These are phyloP conservation scores for Hymenoscyphus scutula DNA, from an alignment of 2,329 filamentous ascomycete species.

Conservation along the genomic window DNA sequence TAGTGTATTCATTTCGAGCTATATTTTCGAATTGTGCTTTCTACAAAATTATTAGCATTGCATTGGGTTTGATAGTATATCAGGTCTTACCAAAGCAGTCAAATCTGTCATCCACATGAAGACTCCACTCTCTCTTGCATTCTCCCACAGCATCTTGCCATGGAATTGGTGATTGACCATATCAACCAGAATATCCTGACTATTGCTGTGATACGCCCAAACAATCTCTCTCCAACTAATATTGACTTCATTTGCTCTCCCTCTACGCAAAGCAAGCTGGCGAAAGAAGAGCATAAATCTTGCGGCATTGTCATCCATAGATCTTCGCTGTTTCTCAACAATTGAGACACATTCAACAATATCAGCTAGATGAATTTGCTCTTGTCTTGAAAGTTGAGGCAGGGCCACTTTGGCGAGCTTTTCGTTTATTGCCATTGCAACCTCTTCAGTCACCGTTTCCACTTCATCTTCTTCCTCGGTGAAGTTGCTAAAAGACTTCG, in stretches of 20 bases:
- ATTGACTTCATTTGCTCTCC: slow-evolving; percentile 60
- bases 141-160: slow-evolving; percentile 76
- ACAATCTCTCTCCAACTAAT: slow-evolving; percentile 77
- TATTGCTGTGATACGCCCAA: slow-evolving; percentile 80
- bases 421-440: slow-evolving; percentile 69
- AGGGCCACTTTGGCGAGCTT: slow-evolving; percentile 73
- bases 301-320: slow-evolving; percentile 86
- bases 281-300: slow-evolving; percentile 86
- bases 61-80: slow-evolving; percentile 9
- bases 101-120: slow-evolving; percentile 92
- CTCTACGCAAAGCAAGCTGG: slow-evolving; percentile 70
- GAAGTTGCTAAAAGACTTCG: slow-evolving; percentile 48
- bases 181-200: slow-evolving; percentile 86
- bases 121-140: slow-evolving; percentile 81
- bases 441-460: slow-evolving; percentile 67
- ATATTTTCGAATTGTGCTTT: slow-evolving; percentile 82
- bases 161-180: slow-evolving; percentile 79
- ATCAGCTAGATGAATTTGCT: slow-evolving; percentile 82
- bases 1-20: slow-evolving; percentile 90
- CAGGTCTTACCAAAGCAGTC: slow-evolving; percentile 64
- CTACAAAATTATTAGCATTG: slow-evolving; percentile 40
- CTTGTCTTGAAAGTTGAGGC: slow-evolving; percentile 76
- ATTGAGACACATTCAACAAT: slow-evolving; percentile 81
- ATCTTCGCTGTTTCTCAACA: slow-evolving; percentile 82
- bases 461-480: slow-evolving; percentile 53